Evolutionary conservation across 805 yeast genomes (phyloP).

Genomic region (Candida ascalaphidarum): DNA sequence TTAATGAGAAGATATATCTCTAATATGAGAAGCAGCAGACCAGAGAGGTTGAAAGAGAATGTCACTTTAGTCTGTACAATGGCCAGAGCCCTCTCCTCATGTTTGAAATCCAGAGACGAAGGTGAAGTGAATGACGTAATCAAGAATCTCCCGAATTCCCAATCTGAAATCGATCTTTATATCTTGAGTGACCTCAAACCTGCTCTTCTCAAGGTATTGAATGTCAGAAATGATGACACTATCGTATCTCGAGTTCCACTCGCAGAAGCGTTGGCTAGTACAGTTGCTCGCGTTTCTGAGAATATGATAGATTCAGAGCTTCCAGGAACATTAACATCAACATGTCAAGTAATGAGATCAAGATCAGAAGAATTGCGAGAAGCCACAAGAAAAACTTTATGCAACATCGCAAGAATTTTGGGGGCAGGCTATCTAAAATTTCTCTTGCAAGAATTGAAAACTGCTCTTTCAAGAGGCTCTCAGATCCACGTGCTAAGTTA

Average conservation of each 20-base stretch:
- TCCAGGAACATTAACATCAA: constrained; percentile 75
- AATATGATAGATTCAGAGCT: constrained; percentile 49
- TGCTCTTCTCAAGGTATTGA: constrained; percentile 50
- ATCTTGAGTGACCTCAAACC: constrained; percentile 54
- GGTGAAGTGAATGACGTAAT: constrained; percentile 3
- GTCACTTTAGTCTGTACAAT: constrained; percentile 52
- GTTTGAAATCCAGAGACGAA: constrained; percentile 19
- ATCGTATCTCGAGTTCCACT: constrained; percentile 67
- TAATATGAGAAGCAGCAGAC: constrained; percentile 25
- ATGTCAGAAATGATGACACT: constrained; percentile 69
- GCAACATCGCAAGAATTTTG: constrained; percentile 51
- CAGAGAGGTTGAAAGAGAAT: constrained; percentile 43
- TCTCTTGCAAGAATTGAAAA: constrained; percentile 65
- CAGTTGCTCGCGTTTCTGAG: constrained; percentile 53
- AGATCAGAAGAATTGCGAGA: constrained; percentile 86
- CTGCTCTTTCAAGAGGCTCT: constrained; percentile 81
- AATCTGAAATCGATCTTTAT: constrained; percentile 20
- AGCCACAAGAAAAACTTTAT: constrained; percentile 67
- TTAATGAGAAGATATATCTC: constrained; percentile 60
- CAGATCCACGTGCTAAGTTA: constrained; percentile 89
- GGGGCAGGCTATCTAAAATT: constrained; percentile 73
- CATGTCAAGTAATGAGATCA: constrained; percentile 84
- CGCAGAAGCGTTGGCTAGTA: constrained; percentile 69
- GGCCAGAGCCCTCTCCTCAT: constrained; percentile 40
- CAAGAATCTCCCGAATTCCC: constrained; percentile 17